These are phyloP conservation scores for Candida tammaniensis DNA, from an alignment of 805 yeast genomes.

Conservation along the genomic window DNA sequence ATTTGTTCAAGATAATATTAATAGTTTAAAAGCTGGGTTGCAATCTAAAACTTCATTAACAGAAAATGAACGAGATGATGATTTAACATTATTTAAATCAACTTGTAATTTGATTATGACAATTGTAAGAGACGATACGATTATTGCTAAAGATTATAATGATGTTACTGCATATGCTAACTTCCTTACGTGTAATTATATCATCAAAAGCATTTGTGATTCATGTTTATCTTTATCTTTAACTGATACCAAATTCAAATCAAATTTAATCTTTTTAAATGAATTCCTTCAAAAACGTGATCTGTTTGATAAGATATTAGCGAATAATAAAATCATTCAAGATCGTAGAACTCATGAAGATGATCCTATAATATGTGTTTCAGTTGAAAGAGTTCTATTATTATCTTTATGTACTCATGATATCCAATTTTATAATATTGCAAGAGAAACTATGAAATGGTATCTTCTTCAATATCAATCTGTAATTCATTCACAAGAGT, in stretches of 20 bases:
- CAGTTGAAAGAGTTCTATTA: slow-evolving; percentile 37
- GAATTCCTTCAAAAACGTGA: slow-evolving; percentile 29
- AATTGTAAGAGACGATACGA: slow-evolving; percentile 20
- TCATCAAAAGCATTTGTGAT: slow-evolving; percentile 34
- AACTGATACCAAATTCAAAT: slow-evolving; percentile 34
- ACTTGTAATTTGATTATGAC: slow-evolving; percentile 32
- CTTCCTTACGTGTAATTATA: slow-evolving; percentile 25
- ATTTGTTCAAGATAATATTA: slow-evolving; percentile 24
- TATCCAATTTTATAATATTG: slow-evolving; percentile 39
- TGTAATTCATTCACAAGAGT: slow-evolving; percentile 1
- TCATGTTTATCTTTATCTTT: slow-evolving; percentile 31
- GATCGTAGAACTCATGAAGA: slow-evolving; percentile 12
- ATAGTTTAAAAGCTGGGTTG: slow-evolving; percentile 17
- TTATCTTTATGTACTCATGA: slow-evolving; percentile 43
- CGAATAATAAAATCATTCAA: slow-evolving; percentile 13
- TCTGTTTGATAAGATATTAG: slow-evolving; percentile 11
- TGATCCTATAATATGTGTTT: slow-evolving; percentile 11
- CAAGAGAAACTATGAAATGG: slow-evolving; percentile 35
- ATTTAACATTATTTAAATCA: slow-evolving; percentile 26
- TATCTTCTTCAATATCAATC: slow-evolving; percentile 20
- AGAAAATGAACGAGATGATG: slow-evolving; percentile 9
- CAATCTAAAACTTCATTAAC: slow-evolving; percentile 11
- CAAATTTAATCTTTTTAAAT: slow-evolving; percentile 33
- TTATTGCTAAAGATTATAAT: slow-evolving; percentile 17
- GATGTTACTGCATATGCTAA: slow-evolving; percentile 26